A percentile compares a stretch with the other conserved stretches of the same genome.
These are phyloP conservation scores for Larix kaempferi DNA, from an alignment of 75 land plant species.

Conservation along the genomic window DNA sequence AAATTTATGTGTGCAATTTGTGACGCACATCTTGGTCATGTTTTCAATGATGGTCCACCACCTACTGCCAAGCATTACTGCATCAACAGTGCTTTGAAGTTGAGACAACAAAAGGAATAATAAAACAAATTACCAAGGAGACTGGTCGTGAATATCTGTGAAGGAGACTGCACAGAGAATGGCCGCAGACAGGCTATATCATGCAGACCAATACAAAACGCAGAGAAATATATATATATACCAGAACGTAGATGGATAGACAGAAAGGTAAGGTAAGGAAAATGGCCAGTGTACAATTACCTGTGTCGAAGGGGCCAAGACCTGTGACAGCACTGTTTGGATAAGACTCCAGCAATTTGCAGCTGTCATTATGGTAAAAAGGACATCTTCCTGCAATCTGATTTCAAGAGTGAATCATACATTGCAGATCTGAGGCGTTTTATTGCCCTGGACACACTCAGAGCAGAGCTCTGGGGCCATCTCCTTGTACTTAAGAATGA, in stretches of 20 bases:
- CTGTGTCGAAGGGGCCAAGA: slow-evolving; percentile 14
- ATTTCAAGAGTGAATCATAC: slow-evolving; percentile 77
- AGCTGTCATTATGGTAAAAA: slow-evolving; percentile 73
- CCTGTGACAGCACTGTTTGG: slow-evolving; percentile 47
- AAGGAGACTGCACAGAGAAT: too few species aligned
- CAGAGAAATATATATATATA: too few species aligned
- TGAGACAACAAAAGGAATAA: too few species aligned
- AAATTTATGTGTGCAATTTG: slow-evolving; percentile 85
- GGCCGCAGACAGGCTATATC: too few species aligned
- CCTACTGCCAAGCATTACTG: slow-evolving; percentile 92
- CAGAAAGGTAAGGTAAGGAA: not conserved
- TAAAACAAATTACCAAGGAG: too few species aligned
- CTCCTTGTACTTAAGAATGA: slow-evolving; percentile 71
- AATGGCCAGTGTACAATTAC: slow-evolving; percentile 7
- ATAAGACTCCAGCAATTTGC: slow-evolving; percentile 46
- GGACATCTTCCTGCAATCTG: slow-evolving; percentile 47
- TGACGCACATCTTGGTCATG: slow-evolving; percentile 95
- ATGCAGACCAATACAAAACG: too few species aligned
- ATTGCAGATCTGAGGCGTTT: slow-evolving; percentile 85
- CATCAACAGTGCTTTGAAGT: slow-evolving; percentile 35
- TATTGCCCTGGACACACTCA: slow-evolving; percentile 89
- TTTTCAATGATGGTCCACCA: slow-evolving; percentile 87
- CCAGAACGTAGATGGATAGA: too few species aligned
- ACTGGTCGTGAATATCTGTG: too few species aligned
- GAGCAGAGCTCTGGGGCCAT: slow-evolving; percentile 75